A percentile compares a stretch with the other conserved stretches of the same genome.
These are phyloP conservation scores for Saururus chinensis DNA, from an alignment of 164 flowering plant genomes.

Conservation along the genomic window DNA sequence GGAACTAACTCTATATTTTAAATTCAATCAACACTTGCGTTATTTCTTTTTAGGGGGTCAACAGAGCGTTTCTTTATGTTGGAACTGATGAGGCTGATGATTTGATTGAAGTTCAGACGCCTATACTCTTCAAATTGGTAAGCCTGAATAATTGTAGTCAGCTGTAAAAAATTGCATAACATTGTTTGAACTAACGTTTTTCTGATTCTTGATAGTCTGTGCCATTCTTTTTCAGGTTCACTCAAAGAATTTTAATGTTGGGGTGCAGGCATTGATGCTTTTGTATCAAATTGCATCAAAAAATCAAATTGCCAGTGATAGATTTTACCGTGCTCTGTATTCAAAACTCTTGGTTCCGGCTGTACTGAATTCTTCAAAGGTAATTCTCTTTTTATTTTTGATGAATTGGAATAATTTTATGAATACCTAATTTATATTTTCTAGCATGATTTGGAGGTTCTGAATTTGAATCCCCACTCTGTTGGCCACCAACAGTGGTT, in stretches of 20 bases:
- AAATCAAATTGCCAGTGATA: conserved; percentile 85
- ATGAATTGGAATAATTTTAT: no score
- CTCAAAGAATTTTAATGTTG: conserved; percentile 88
- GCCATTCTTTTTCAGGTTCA: conserved; percentile 51
- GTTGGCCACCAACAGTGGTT: no score
- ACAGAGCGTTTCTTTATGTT: conserved; percentile 93
- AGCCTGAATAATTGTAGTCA: conserved; percentile 4
- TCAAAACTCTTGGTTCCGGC: conserved; percentile 81
- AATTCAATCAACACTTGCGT: no score
- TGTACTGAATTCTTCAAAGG: conserved; percentile 92
- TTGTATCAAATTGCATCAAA: conserved; percentile 81
- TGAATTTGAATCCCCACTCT: no score
- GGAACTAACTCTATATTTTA: no score
- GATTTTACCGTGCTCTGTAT: conserved; percentile 91
- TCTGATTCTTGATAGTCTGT: background rate
- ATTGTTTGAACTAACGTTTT: no score
- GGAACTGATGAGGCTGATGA: conserved; percentile 79
- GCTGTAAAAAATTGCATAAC: background rate
- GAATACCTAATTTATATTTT: background rate
- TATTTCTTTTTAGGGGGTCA: conserved; percentile 58
- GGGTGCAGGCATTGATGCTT: conserved; percentile 93
- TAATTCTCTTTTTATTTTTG: conserved; percentile 1
- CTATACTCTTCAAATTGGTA: conserved; percentile 86
- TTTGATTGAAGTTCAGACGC: conserved; percentile 71
- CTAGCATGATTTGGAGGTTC: no score